phyloP scores from a whole-genome alignment of 1,284 basidiomycete species.

The Ceratobasidium sp. region DNA sequence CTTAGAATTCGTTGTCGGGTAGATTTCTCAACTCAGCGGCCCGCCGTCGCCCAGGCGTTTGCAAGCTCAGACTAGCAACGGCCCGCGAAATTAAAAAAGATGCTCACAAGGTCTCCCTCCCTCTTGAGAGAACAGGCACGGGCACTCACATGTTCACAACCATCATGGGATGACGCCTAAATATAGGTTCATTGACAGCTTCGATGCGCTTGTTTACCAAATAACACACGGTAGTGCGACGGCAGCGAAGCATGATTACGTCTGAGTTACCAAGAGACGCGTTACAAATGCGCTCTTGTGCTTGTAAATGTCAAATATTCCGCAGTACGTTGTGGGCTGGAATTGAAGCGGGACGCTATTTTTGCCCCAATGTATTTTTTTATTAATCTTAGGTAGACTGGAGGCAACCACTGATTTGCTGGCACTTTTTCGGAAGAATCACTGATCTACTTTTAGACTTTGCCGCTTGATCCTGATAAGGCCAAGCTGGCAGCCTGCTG shows the following conservation, averaged over 20 bases:
- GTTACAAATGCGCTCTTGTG: neutral
- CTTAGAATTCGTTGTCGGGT: neutral
- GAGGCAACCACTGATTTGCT: neutral
- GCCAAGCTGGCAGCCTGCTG: no score
- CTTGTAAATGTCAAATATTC: neutral
- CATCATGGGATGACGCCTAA: neutral
- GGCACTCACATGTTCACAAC: neutral
- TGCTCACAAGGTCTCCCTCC: neutral
- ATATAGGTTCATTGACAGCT: neutral
- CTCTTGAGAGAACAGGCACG: neutral
- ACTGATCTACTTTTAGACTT: no score
- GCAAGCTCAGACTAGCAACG: neutral
- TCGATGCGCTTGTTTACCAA: neutral
- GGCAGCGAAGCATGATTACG: neutral
- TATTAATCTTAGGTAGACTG: neutral
- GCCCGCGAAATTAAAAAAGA: neutral
- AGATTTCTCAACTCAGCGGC: neutral
- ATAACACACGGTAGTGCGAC: neutral
- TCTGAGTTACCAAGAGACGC: neutral
- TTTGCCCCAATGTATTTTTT: neutral
- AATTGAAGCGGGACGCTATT: neutral
- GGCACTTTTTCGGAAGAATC: constrained; percentile 41
- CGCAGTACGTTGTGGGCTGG: neutral
- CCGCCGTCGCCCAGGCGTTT: neutral
- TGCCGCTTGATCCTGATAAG: no score